Percentiles rank a stretch among this genome's conserved stretches.
These are phyloP conservation scores for Bolboschoenus planiculmis DNA, from an alignment of 176 grass and related monocot species.

Conservation along the genomic window DNA sequence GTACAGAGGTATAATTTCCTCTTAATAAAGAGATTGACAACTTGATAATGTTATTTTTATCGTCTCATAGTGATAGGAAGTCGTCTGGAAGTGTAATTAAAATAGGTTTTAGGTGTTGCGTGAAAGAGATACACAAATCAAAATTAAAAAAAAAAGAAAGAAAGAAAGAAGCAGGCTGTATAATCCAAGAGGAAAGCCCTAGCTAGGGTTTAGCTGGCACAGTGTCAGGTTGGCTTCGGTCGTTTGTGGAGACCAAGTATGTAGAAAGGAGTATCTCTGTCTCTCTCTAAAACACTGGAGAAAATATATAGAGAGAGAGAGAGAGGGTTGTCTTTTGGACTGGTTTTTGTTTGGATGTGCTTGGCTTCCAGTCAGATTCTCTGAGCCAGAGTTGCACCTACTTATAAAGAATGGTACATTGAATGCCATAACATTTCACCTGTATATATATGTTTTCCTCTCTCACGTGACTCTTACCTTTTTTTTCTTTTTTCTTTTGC, in stretches of 20 bases:
- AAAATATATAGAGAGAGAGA: conserved; percentile 17
- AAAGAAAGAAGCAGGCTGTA: conserved; percentile 23
- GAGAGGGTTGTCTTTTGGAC: conserved; percentile 40
- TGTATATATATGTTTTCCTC: neutral
- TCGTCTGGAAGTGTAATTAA: conserved; percentile 11
- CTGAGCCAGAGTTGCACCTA: conserved; percentile 25
- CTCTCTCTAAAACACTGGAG: neutral
- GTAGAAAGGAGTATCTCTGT: conserved; percentile 17
- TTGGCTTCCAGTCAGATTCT: conserved; percentile 68
- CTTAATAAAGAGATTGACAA: too few species aligned
- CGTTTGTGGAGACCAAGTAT: conserved; percentile 28
- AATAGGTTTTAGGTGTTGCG: neutral
- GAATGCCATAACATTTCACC: conserved; percentile 21
- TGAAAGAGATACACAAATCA: neutral
- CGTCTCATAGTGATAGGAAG: too few species aligned
- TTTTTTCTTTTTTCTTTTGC: neutral
- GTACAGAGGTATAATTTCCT: too few species aligned
- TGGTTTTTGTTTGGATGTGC: conserved; percentile 48
- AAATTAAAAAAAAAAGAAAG: neutral
- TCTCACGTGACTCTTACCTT: conserved; percentile 5
- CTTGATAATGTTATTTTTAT: too few species aligned
- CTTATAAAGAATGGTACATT: conserved; percentile 16
- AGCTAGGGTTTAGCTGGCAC: conserved; percentile 42
- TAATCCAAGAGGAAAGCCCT: conserved; percentile 52
- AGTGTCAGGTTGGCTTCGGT: conserved; percentile 38